A percentile compares a stretch with the other conserved stretches of the same genome.
phyloP scores from a whole-genome alignment of 1,284 basidiomycete species.

The Neonothopanus nambi region DNA sequence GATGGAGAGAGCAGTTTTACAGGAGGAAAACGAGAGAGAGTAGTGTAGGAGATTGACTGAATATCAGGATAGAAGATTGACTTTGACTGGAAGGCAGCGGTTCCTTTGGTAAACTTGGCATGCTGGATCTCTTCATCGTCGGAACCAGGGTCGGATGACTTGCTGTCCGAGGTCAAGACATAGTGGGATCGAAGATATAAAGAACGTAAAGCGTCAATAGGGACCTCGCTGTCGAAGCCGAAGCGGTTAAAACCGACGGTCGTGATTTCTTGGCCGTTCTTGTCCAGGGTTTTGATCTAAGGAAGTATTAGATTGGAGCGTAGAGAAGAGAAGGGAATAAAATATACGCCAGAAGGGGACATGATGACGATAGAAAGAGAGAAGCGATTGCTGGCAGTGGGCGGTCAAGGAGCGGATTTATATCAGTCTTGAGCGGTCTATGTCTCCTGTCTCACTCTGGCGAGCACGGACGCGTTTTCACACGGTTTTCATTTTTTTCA shows the following conservation, averaged over 20 bases:
- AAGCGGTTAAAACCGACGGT: slow-evolving; percentile 82
- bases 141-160: slow-evolving; percentile 35
- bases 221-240: slow-evolving; percentile 85
- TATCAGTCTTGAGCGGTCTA: not conserved
- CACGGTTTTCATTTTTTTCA: slow-evolving; percentile 10
- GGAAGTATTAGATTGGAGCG: slow-evolving; percentile 13
- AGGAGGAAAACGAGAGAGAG: slow-evolving; percentile 87
- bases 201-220: slow-evolving; percentile 76
- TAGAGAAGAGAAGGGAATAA: slow-evolving; percentile 8
- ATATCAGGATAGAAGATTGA: slow-evolving; percentile 80
- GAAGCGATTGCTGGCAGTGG: not conserved
- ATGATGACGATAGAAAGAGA: slow-evolving; percentile 15
- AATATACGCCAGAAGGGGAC: slow-evolving; percentile 14
- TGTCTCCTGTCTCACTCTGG: not conserved
- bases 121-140: slow-evolving; percentile 47
- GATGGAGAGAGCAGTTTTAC: slow-evolving; percentile 83
- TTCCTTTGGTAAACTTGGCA: slow-evolving; percentile 53
- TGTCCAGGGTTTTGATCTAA: slow-evolving; percentile 67
- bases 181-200: slow-evolving; percentile 87
- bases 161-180: slow-evolving; percentile 47
- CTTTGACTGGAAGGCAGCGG: slow-evolving; percentile 72
- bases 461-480: not conserved
- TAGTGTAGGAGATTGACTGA: slow-evolving; percentile 87
- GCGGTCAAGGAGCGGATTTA: not conserved
- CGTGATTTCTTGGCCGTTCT: slow-evolving; percentile 73